Evolutionary conservation across 768 basidiomycete species (phyloP), one percentile per base, ranked within the genome.

Genomic region (Leccinum fibrillosum): DNA sequence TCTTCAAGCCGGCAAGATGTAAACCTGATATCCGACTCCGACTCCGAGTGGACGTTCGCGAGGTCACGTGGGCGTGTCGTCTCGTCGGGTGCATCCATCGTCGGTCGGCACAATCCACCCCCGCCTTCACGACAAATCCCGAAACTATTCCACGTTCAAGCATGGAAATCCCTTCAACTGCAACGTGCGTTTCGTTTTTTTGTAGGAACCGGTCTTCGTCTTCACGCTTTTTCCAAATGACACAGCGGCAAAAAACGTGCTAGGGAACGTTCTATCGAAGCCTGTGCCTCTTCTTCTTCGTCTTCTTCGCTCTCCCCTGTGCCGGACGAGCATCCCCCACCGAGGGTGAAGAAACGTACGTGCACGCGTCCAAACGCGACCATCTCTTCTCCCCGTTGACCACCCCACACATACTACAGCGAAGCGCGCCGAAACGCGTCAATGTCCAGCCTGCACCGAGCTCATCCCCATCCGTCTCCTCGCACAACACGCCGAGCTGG

Each of bases 391-490:
- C 32, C 4, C 49, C 58, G 10, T 59, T 48, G 47, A 48, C 45
- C 52, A 19, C n/a, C 26, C 26, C 26, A 26, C 26, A 26, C 26
- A 26, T 26, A 26, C 26, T 53, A 52, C 57, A 90, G 88, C 79
- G 4, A 89, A 84, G 69, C 83, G 86, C 47, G 89, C 86, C 17
- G 89, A 91, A 67, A 92, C 88, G 2, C 78, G 84, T 57, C 76
- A 76, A 58, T 93, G 90, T 66, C 91, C 90, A 2, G 82, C 88
- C 39, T 93, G 90, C 72, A 74, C 79, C 13, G 90, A 92, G 68
- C 69, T 69, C 39, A 87, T 93, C 44, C 90, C 90, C 13, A 66
- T 90, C 23, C 85, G 90, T 12, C 78, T 92, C n/a, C 77, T 92
- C 15, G 77, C 76, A 3, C 77, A 75, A 56, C 91, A 92, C 63